Evolutionary conservation across 495 filamentous ascomycete species (phyloP).

Genomic region (Lophiotrema nucula): DNA sequence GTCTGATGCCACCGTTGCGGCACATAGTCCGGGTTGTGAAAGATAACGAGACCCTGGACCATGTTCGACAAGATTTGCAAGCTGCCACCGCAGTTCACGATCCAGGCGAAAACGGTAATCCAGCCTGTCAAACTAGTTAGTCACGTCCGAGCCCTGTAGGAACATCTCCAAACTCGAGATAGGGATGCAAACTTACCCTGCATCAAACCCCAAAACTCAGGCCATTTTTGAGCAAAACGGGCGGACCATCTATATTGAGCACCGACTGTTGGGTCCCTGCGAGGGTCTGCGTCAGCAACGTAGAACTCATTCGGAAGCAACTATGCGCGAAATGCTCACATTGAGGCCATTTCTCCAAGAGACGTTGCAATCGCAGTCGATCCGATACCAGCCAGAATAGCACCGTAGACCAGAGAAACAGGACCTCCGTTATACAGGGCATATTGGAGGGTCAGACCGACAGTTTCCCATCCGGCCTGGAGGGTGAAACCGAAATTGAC

Average conservation of each 20-base stretch:
- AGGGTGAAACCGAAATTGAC: conserved; percentile 29
- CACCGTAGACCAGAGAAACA: conserved; percentile 37
- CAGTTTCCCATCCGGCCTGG: conserved; percentile 32
- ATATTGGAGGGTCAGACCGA: conserved; percentile 25
- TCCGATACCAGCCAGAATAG: conserved; percentile 30
- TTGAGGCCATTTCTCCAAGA: conserved; percentile 43
- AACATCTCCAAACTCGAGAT: neutral
- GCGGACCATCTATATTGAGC: conserved; percentile 18
- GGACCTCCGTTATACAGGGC: conserved; percentile 37
- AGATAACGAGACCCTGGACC: conserved; percentile 19
- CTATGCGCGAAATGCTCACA: conserved; percentile 31
- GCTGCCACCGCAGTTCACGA: conserved; percentile 8
- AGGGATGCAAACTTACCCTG: conserved; percentile 16
- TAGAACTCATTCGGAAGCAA: conserved; percentile 7
- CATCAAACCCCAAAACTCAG: conserved; percentile 36
- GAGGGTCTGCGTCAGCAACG: neutral
- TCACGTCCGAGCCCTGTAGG: neutral
- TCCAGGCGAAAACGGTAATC: conserved; percentile 34
- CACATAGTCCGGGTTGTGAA: conserved; percentile 28
- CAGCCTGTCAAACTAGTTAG: conserved; percentile 3
- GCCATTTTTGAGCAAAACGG: conserved; percentile 40
- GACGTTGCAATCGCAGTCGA: conserved; percentile 30
- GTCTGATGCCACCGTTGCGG: conserved; percentile 31
- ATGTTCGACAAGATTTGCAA: conserved; percentile 21
- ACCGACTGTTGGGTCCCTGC: conserved; percentile 20